These are phyloP conservation scores for Amniculicola lignicola DNA, from an alignment of 495 filamentous ascomycete genomes.

Conservation along the genomic window DNA sequence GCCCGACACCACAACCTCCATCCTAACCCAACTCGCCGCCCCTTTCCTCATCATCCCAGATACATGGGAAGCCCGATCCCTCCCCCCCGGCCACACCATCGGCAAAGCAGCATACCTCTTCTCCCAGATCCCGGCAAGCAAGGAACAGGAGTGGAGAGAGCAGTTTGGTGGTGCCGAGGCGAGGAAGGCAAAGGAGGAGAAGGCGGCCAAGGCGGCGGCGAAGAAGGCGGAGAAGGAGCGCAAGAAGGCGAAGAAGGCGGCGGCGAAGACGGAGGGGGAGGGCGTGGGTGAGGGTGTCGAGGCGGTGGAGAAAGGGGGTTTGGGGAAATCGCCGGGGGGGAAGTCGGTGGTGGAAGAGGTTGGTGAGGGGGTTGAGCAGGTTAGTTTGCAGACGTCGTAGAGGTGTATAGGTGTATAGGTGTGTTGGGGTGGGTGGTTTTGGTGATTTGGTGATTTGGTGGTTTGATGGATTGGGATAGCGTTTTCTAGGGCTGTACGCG, in stretches of 20 bases:
- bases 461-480: no score
- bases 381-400: slow-evolving; percentile 11
- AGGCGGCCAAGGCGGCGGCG: slow-evolving; percentile 48
- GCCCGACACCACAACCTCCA: slow-evolving; percentile 63
- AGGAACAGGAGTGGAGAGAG: slow-evolving; percentile 77
- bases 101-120: slow-evolving; percentile 82
- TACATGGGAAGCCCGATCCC: slow-evolving; percentile 57
- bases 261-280: slow-evolving; percentile 46
- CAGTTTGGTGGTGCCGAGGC: slow-evolving; percentile 74
- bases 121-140: slow-evolving; percentile 75
- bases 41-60: slow-evolving; percentile 67
- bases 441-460: no score
- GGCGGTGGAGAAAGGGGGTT: slow-evolving; percentile 38
- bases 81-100: slow-evolving; percentile 74
- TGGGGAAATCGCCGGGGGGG: slow-evolving; percentile 16
- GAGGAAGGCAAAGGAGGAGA: slow-evolving; percentile 61
- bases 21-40: slow-evolving; percentile 68
- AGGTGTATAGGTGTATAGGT: no score
- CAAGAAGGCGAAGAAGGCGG: slow-evolving; percentile 60
- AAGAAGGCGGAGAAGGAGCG: slow-evolving; percentile 57
- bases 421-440: no score
- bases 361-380: slow-evolving; percentile 44
- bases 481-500: no score
- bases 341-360: slow-evolving; percentile 42
- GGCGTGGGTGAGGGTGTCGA: slow-evolving; percentile 46